Base-by-base conservation (phyloP, 805 yeast genomes). In the Candida golubevii region DNA sequence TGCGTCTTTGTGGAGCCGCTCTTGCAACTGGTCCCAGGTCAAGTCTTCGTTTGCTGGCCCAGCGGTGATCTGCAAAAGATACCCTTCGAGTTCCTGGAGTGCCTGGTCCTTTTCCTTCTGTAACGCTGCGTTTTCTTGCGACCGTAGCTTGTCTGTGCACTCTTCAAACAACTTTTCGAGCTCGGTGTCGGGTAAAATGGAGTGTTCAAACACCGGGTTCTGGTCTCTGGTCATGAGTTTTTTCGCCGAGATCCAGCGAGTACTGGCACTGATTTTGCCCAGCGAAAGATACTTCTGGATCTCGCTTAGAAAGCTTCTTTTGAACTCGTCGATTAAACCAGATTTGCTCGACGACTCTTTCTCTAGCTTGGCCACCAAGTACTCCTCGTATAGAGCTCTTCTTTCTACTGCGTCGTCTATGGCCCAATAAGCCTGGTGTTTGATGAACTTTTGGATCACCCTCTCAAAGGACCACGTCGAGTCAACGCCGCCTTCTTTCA, bases 401-500 rank as follows among this genome's bases (percentile, higher is more conserved):
- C 90, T 75, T 50, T 71, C 66, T 13, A 82, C 54, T 0, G 95
- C 74, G 56, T 84, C 86, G 6, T 69, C 64, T 2, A 87, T 62
- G 6, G 71, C 62, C 90, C 91, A 85, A 56, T 86, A 89, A 12
- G 81, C 67, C 1, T 82, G 78, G 50, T 83, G 82, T 3, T 56
- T 59, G 13, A 84, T 72, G 45, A 84, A 77, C 13, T 65, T 63
- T 18, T 77, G 74, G 64, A 88, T 79, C 1, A 85, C 83, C 45
- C 69, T 69, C 39, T 75, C 78, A 61, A 88, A 88, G 0, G 93
- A 75, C 90, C 91, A 85, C 0, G 84, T 75, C 0, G 85, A 74
- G 59, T 83, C 89, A 3, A 88, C 87, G 7, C 72, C 64, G 33
- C 74, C 62, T 1, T 74, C 78, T 30, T 65, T 60, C 8, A 89